These are phyloP conservation scores for Chaetomium fimeti DNA, from an alignment of 495 filamentous ascomycete species.

Conservation along the genomic window DNA sequence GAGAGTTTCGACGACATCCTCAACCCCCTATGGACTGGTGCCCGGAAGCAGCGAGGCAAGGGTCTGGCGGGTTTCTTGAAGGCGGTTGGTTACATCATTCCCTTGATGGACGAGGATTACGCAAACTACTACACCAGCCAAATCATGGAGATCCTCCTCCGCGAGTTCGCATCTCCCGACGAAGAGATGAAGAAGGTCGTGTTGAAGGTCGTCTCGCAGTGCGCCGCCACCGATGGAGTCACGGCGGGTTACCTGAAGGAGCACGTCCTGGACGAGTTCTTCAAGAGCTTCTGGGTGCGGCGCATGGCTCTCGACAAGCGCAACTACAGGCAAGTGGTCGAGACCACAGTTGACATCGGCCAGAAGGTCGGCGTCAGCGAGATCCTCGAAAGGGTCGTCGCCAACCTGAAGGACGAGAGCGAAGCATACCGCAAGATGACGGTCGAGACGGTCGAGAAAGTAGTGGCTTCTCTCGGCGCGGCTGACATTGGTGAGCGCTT, in stretches of 20 bases:
- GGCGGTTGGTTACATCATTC: constrained; percentile 97
- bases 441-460: constrained; percentile 93
- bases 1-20: constrained; percentile 98
- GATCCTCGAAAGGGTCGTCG: constrained; percentile 89
- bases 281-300: constrained; percentile 98
- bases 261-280: constrained; percentile 90
- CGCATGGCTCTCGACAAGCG: constrained; percentile 96
- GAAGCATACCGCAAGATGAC: constrained; percentile 99
- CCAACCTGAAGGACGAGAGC: constrained; percentile 95
- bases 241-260: constrained; percentile 94
- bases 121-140: constrained; percentile 98
- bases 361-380: constrained; percentile 96
- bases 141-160: constrained; percentile 97
- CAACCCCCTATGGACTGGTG: constrained; percentile 95
- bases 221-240: constrained; percentile 89
- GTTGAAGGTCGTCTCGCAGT: constrained; percentile 96
- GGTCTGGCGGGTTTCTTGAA: constrained; percentile 95
- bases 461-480: constrained; percentile 86
- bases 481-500: constrained; percentile 90
- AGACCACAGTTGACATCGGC: constrained; percentile 95
- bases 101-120: constrained; percentile 99
- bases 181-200: constrained; percentile 99
- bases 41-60: constrained; percentile 93
- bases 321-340: constrained; percentile 95
- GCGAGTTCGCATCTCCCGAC: constrained; percentile 94